These are phyloP conservation scores for Fagopyrum esculentum DNA, from an alignment of 148 eudicot species.

Conservation along the genomic window DNA sequence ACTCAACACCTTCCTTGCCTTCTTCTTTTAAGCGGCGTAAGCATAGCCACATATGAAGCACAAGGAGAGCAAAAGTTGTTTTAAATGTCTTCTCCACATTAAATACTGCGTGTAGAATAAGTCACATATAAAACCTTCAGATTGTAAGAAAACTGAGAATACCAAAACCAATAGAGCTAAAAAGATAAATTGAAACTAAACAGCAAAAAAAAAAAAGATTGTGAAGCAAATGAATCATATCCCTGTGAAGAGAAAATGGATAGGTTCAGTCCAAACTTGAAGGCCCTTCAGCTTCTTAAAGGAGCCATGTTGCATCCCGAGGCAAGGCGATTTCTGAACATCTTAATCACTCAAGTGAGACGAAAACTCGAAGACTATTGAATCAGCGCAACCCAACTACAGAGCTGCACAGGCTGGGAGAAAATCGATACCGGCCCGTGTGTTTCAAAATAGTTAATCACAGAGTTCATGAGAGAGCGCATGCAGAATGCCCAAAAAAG, in stretches of 20 bases:
- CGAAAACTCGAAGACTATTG: neutral
- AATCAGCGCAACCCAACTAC: neutral
- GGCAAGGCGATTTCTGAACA: no score
- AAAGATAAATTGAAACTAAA: neutral
- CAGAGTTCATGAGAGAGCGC: neutral
- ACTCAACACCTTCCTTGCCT: constrained; percentile 84
- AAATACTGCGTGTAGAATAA: constrained; percentile 54
- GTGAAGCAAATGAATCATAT: neutral
- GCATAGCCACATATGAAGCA: constrained; percentile 94
- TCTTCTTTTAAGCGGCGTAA: constrained; percentile 84
- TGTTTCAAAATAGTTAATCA: neutral
- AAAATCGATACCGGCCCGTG: neutral
- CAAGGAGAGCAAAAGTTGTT: constrained; percentile 85
- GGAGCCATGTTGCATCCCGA: no score
- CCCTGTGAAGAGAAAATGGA: no score
- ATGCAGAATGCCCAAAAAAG: no score
- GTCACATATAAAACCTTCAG: constrained; percentile 15
- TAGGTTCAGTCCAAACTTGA: no score
- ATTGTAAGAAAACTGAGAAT: neutral
- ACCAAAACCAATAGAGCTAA: neutral
- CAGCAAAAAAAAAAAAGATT: neutral
- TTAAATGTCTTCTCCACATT: constrained; percentile 89
- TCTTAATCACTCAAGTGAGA: no score
- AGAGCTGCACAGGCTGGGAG: neutral
- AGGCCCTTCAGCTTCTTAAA: no score